Percentiles rank a stretch among this genome's conserved stretches.
Evolutionary conservation across 1,139 yeast genomes (phyloP).

Genomic region (Blastobotrys petasosporus): DNA sequence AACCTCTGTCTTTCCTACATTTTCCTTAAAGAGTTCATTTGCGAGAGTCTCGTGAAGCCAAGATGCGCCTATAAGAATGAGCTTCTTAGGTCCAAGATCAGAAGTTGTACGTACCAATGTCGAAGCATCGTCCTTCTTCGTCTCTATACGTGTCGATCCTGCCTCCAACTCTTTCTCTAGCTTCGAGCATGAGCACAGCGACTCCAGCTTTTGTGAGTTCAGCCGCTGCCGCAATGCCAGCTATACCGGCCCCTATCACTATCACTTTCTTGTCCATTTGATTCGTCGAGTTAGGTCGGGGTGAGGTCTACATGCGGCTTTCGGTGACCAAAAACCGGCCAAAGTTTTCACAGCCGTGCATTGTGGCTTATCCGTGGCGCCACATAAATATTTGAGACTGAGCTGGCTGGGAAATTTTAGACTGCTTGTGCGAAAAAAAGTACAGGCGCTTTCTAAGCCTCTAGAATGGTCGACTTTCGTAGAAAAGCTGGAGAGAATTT

Average conservation of each 20-base stretch:
- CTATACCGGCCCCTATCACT: constrained; percentile 64
- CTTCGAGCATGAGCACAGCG: constrained; percentile 48
- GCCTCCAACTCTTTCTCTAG: constrained; percentile 57
- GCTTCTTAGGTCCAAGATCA: background rate
- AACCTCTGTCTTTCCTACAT: constrained; percentile 31
- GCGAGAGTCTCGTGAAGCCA: constrained; percentile 83
- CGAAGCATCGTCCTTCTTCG: constrained; percentile 4
- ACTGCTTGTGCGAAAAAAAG: no score
- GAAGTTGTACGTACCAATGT: constrained; percentile 2
- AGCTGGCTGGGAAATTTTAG: no score
- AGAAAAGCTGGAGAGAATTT: no score
- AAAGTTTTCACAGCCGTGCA: background rate
- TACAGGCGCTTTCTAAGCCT: no score
- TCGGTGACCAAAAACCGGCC: background rate
- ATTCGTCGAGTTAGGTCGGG: no score
- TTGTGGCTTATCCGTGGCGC: no score
- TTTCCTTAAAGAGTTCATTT: constrained; percentile 49
- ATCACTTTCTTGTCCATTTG: constrained; percentile 1
- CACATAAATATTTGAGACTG: background rate
- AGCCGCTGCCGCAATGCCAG: constrained; percentile 76
- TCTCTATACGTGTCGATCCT: constrained; percentile 9
- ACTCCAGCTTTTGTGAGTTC: constrained; percentile 44
- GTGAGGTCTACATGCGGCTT: no score
- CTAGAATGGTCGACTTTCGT: no score
- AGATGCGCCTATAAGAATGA: constrained; percentile 56